phyloP scores from a whole-genome alignment of 2,329 filamentous ascomycete species.

The Penicillium sp. region DNA sequence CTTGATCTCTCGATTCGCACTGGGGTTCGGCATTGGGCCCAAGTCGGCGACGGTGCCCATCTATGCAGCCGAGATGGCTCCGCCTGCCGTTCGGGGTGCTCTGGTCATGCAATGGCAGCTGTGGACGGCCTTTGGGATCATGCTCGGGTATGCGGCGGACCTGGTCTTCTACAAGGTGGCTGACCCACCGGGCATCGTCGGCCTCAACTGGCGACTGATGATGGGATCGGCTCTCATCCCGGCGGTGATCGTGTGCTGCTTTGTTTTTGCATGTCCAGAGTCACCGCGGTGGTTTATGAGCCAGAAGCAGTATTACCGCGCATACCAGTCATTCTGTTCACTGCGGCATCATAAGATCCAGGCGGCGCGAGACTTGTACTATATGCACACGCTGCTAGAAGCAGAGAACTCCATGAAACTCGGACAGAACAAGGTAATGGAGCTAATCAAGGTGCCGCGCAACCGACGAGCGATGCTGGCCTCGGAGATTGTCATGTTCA shows the following conservation, averaged over 20 bases:
- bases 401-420: slow-evolving; percentile 57
- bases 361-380: slow-evolving; percentile 47
- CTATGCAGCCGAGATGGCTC: slow-evolving; percentile 71
- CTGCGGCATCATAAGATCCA: slow-evolving; percentile 45
- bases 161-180: slow-evolving; percentile 59
- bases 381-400: slow-evolving; percentile 55
- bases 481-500: slow-evolving; percentile 64
- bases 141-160: slow-evolving; percentile 59
- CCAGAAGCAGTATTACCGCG: slow-evolving; percentile 42
- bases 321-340: slow-evolving; percentile 44
- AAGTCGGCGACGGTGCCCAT: slow-evolving; percentile 74
- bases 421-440: slow-evolving; percentile 52
- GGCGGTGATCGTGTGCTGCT: slow-evolving; percentile 54
- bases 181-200: slow-evolving; percentile 53
- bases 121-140: slow-evolving; percentile 52
- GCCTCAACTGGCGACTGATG: slow-evolving; percentile 66
- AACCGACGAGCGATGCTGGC: slow-evolving; percentile 62
- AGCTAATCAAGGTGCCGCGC: slow-evolving; percentile 59
- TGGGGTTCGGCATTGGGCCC: slow-evolving; percentile 74
- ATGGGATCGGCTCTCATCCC: slow-evolving; percentile 65
- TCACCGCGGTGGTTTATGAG: slow-evolving; percentile 51
- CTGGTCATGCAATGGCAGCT: slow-evolving; percentile 81
- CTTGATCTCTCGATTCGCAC: slow-evolving; percentile 66
- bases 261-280: slow-evolving; percentile 63
- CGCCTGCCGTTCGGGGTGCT: slow-evolving; percentile 66